Conservation (phyloP, 2,329 filamentous ascomycete genomes). For the Didymellaceae sp. region DNA sequence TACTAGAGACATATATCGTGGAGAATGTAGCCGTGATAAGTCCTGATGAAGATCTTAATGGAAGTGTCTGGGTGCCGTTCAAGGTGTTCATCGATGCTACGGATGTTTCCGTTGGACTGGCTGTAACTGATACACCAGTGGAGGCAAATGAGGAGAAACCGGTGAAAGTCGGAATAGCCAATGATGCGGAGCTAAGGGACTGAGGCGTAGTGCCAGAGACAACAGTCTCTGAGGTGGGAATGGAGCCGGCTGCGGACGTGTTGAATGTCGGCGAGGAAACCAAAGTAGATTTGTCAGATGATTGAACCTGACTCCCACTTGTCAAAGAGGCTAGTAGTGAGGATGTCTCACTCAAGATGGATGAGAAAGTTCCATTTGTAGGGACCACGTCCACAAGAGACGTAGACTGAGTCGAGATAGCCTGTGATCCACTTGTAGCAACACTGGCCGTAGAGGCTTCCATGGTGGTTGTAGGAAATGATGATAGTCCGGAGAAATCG, state of each 20-base stretch:
- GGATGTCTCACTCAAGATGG: not conserved
- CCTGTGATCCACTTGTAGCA: not conserved
- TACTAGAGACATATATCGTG: conserved; percentile 6
- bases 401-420: too few relatives aligned
- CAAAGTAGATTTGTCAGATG: not conserved
- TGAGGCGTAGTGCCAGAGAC: not conserved
- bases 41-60: not conserved
- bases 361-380: too few relatives aligned
- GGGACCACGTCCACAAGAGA: too few relatives aligned
- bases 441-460: not conserved
- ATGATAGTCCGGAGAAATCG: not conserved
- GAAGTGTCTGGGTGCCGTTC: not conserved
- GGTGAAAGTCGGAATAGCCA: not conserved
- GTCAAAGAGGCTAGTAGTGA: not conserved
- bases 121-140: not conserved
- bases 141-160: not conserved
- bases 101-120: not conserved
- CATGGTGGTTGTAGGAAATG: not conserved
- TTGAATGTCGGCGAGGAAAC: not conserved
- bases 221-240: conserved; percentile 3
- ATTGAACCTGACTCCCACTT: not conserved
- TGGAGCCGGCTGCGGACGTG: not conserved
- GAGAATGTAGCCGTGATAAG: conserved; percentile 12
- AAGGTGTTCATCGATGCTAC: not conserved
- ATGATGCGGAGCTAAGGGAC: not conserved